These are phyloP conservation scores for Myrica gale DNA, from an alignment of 306 rosid genomes.

Conservation along the genomic window DNA sequence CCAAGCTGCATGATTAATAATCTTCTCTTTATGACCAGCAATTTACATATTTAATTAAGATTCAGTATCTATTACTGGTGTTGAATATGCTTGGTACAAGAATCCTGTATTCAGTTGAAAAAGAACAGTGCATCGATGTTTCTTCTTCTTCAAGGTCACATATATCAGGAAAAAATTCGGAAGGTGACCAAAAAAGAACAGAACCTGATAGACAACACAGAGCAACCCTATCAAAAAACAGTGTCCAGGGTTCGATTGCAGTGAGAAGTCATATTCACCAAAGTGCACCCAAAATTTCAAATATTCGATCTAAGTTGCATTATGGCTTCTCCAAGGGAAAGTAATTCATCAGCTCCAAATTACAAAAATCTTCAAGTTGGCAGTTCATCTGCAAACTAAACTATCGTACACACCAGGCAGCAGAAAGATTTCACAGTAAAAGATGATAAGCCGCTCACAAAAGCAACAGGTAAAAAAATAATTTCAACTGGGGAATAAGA, in stretches of 20 bases:
- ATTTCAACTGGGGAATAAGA: not conserved
- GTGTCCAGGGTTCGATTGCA: not conserved
- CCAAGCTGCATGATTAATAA: not conserved
- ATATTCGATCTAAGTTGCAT: not conserved
- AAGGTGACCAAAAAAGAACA: not conserved
- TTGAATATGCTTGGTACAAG: not conserved
- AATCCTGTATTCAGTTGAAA: not conserved
- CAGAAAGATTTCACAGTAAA: not conserved
- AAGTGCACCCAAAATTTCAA: not conserved
- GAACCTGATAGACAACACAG: not conserved
- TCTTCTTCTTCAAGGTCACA: not conserved
- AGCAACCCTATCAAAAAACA: not conserved
- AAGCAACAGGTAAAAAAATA: not conserved
- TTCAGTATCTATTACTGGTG: not conserved
- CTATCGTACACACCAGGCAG: not conserved
- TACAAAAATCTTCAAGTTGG: not conserved
- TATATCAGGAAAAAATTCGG: not conserved
- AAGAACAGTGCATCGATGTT: not conserved
- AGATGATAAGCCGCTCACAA: not conserved
- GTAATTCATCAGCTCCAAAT: not conserved
- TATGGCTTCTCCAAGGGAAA: constrained; percentile 3
- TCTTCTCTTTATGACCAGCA: no score
- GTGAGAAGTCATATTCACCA: not conserved
- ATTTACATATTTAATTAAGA: not conserved
- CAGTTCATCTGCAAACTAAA: not conserved